Evolutionary conservation across 2,329 filamentous ascomycete genomes (phyloP).

Genomic region (Monosporascus cannonballus): DNA sequence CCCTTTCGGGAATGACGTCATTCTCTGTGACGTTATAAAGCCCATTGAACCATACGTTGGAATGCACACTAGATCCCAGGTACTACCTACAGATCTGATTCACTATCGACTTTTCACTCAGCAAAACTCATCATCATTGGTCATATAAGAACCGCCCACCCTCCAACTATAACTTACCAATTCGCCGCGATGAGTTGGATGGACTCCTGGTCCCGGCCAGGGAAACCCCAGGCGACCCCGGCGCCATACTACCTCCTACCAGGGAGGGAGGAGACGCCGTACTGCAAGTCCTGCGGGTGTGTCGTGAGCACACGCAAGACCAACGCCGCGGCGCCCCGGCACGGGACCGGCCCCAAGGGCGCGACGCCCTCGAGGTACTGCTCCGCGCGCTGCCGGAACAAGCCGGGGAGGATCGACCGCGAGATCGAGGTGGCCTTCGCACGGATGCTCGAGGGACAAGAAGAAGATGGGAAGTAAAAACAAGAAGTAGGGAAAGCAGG

Average conservation of each 20-base stretch:
- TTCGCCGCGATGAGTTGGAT: slow-evolving; percentile 33
- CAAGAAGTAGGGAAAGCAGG: not conserved
- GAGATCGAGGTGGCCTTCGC: slow-evolving; percentile 47
- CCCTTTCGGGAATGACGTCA: too few species aligned
- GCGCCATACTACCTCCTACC: slow-evolving; percentile 48
- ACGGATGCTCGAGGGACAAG: slow-evolving; percentile 19
- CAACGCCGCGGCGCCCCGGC: slow-evolving; percentile 15
- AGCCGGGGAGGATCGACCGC: slow-evolving; percentile 42
- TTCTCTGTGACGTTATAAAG: too few species aligned
- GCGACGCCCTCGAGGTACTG: slow-evolving; percentile 42
- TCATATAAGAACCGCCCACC: not conserved
- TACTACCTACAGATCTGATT: too few species aligned
- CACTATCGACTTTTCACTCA: too few species aligned
- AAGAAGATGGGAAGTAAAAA: not conserved
- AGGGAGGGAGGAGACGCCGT: slow-evolving; percentile 41
- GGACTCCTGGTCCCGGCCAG: slow-evolving; percentile 35
- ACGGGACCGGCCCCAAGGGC: not conserved
- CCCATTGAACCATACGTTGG: too few species aligned
- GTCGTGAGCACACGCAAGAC: slow-evolving; percentile 38
- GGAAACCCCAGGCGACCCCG: slow-evolving; percentile 36
- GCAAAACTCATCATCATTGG: too few species aligned
- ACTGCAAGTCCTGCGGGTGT: slow-evolving; percentile 52
- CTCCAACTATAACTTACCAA: not conserved
- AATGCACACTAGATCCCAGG: too few species aligned
- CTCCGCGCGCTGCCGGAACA: slow-evolving; percentile 47